Evolutionary conservation across 1,284 basidiomycete species (phyloP).

Genomic region (Amylostereum areolatum): DNA sequence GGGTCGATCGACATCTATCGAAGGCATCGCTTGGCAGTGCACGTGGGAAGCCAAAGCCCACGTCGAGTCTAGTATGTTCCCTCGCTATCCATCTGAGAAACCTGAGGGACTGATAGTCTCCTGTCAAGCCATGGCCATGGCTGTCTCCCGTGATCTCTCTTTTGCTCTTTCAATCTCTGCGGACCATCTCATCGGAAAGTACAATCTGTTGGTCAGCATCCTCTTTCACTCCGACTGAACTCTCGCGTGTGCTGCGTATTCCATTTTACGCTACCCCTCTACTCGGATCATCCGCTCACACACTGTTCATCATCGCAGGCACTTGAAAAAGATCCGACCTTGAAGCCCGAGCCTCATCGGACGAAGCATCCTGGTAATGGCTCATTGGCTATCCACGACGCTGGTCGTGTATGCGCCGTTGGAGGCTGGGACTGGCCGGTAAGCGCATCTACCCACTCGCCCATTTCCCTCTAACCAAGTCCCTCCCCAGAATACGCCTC

Average conservation of each 20-base stretch:
- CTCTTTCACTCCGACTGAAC: neutral
- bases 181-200: constrained; percentile 72
- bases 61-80: constrained; percentile 65
- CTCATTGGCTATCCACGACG: constrained; percentile 65
- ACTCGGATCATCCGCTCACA: no score
- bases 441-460: constrained; percentile 20
- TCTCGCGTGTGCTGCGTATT: neutral
- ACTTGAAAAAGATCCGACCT: constrained; percentile 2
- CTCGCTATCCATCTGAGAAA: neutral
- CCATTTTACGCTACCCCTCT: neutral
- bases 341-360: constrained; percentile 26
- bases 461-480: neutral
- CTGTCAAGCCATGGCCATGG: constrained; percentile 79
- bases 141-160: constrained; percentile 51
- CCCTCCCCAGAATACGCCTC: constrained; percentile 57
- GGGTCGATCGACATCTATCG: constrained; percentile 43
- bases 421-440: constrained; percentile 92
- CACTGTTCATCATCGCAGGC: neutral
- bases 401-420: constrained; percentile 72
- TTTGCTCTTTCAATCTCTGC: constrained; percentile 79
- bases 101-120: neutral
- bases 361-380: constrained; percentile 81
- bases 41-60: constrained; percentile 70
- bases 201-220: constrained; percentile 49
- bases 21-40: constrained; percentile 68